These are phyloP conservation scores for Platanus orientalis DNA, from an alignment of 164 flowering plant species.

Conservation along the genomic window DNA sequence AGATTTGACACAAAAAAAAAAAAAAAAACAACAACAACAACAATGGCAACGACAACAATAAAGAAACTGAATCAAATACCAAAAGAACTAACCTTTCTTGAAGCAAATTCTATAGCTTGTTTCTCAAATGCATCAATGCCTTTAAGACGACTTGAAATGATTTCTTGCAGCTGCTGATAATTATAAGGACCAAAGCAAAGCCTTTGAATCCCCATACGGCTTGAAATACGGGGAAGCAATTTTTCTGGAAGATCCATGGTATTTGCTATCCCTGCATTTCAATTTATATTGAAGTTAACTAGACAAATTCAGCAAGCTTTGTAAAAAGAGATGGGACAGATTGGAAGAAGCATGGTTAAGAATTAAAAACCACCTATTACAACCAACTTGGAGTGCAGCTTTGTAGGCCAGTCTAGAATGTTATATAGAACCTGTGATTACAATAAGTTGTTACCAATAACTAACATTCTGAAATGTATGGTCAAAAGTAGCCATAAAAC, in stretches of 20 bases:
- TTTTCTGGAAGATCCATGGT: conserved; percentile 99
- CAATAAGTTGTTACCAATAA: conserved; percentile 1
- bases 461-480: background rate
- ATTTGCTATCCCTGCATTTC: conserved; percentile 79
- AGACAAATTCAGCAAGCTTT: background rate
- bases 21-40: background rate
- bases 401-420: conserved; percentile 98
- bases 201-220: conserved; percentile 95
- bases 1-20: no score
- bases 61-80: background rate
- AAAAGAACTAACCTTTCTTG: conserved; percentile 63
- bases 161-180: conserved; percentile 86
- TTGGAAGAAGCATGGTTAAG: conserved; percentile 4
- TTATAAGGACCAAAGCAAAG: conserved; percentile 92
- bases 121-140: conserved; percentile 91
- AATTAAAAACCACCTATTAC: conserved; percentile 58
- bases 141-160: conserved; percentile 73
- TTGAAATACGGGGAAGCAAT: conserved; percentile 95
- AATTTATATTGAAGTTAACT: background rate
- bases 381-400: conserved; percentile 75
- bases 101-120: conserved; percentile 92
- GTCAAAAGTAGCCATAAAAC: background rate
- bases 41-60: background rate
- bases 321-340: background rate
- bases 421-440: conserved; percentile 75